Conservation (phyloP, 345 rosid genomes). For the Sonneratia caseolaris region DNA sequence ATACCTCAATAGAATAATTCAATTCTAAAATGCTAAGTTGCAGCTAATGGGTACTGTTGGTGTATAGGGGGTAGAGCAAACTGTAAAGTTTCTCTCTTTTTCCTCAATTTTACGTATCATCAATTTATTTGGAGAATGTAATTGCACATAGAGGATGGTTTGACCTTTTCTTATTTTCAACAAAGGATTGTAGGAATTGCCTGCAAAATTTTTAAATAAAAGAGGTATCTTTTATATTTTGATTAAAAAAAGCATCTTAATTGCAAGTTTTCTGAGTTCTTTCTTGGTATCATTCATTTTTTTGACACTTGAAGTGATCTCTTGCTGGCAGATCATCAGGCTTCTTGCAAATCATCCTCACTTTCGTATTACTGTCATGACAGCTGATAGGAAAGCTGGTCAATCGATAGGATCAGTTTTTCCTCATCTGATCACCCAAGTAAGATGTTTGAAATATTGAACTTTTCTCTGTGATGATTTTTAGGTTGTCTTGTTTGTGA, state of each 20-base stretch:
- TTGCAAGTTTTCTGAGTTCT: not conserved
- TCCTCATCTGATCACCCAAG: conserved; percentile 68
- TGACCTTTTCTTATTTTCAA: not conserved
- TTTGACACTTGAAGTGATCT: not conserved
- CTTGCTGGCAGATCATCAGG: conserved; percentile 61
- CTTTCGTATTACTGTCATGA: conserved; percentile 66
- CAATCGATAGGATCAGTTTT: conserved; percentile 79
- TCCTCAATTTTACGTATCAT: not conserved
- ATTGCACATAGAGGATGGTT: too few relatives aligned
- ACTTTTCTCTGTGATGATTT: not conserved
- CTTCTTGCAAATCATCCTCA: conserved; percentile 73
- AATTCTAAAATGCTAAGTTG: not conserved
- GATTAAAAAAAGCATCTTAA: not conserved
- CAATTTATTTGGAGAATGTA: not conserved
- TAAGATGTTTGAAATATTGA: conserved; percentile 15
- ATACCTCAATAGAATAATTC: not conserved
- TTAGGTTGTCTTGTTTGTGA: not conserved
- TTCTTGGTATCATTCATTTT: not conserved
- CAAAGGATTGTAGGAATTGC: not conserved
- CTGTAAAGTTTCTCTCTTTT: not conserved
- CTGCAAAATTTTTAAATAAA: not conserved
- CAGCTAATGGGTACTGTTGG: not conserved
- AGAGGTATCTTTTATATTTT: not conserved
- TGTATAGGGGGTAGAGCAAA: not conserved
- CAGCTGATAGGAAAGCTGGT: conserved; percentile 99